Evolutionary conservation across 345 rosid genomes (phyloP).

Genomic region (Salix exigua): DNA sequence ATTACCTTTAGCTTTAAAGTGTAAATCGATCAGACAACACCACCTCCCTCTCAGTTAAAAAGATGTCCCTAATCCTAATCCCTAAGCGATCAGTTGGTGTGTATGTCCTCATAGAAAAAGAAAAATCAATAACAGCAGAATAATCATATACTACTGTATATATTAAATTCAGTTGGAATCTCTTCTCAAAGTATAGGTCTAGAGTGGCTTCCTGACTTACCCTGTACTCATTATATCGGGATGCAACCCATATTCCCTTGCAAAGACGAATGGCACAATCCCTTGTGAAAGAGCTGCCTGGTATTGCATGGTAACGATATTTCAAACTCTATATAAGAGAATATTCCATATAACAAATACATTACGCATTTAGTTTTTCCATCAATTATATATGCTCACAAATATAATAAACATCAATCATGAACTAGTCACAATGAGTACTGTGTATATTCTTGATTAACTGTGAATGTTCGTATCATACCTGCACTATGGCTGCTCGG

Average conservation of each 20-base stretch:
- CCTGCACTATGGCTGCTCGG: constrained; percentile 80
- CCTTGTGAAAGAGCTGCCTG: constrained; percentile 90
- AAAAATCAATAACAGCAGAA: neutral
- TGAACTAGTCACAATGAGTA: neutral
- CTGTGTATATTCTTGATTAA: neutral
- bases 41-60: neutral
- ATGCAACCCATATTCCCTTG: constrained; percentile 69
- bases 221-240: constrained; percentile 70
- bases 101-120: too few relatives aligned
- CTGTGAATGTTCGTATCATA: neutral
- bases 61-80: neutral
- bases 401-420: neutral
- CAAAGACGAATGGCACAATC: constrained; percentile 75
- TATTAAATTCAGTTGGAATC: neutral
- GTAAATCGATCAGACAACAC: neutral
- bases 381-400: neutral
- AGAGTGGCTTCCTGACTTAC: constrained; percentile 31
- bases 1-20: neutral
- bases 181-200: neutral
- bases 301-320: neutral
- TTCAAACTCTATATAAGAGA: neutral
- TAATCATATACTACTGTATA: neutral
- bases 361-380: too few relatives aligned
- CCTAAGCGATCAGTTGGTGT: neutral
- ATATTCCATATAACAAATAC: neutral